Conservation (phyloP, 768 basidiomycete species). For the Macrolepiota albuminosa region DNA sequence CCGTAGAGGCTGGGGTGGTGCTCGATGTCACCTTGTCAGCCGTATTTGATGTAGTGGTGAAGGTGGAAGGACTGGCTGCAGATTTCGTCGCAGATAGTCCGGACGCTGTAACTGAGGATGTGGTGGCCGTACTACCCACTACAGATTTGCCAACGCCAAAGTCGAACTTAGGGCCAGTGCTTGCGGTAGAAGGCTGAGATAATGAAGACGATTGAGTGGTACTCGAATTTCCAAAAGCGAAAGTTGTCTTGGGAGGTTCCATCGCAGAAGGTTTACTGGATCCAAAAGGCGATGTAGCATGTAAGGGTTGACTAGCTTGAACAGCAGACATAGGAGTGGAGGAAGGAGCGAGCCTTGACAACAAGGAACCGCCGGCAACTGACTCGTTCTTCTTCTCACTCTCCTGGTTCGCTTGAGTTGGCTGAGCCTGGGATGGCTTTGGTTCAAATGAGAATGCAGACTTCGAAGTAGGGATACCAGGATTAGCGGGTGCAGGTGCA, state of each 20-base stretch:
- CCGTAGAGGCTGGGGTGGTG: not conserved
- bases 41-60: slow-evolving; percentile 15
- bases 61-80: slow-evolving; percentile 18
- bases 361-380: slow-evolving; percentile 13
- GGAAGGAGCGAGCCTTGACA: slow-evolving; percentile 19
- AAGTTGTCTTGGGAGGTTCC: slow-evolving; percentile 18
- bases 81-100: slow-evolving; percentile 20
- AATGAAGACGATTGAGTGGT: slow-evolving; percentile 16
- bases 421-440: slow-evolving; percentile 12
- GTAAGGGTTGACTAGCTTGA: slow-evolving; percentile 2
- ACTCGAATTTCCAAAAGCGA: slow-evolving; percentile 18
- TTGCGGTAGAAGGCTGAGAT: slow-evolving; percentile 17
- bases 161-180: slow-evolving; percentile 30
- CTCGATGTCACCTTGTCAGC: slow-evolving; percentile 4
- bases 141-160: slow-evolving; percentile 26
- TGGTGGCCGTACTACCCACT: slow-evolving; percentile 6
- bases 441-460: slow-evolving; percentile 11
- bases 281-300: slow-evolving; percentile 14
- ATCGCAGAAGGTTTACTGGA: slow-evolving; percentile 11
- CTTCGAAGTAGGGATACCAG: slow-evolving; percentile 6
- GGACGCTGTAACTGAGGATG: slow-evolving; percentile 18
- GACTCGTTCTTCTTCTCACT: slow-evolving; percentile 12
- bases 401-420: slow-evolving; percentile 2
- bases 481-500: not conserved
- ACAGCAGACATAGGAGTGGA: slow-evolving; percentile 10